A percentile compares a stretch with the other conserved stretches of the same genome.
These are phyloP conservation scores for Larix kaempferi DNA, from an alignment of 75 land plant genomes.

Conservation along the genomic window DNA sequence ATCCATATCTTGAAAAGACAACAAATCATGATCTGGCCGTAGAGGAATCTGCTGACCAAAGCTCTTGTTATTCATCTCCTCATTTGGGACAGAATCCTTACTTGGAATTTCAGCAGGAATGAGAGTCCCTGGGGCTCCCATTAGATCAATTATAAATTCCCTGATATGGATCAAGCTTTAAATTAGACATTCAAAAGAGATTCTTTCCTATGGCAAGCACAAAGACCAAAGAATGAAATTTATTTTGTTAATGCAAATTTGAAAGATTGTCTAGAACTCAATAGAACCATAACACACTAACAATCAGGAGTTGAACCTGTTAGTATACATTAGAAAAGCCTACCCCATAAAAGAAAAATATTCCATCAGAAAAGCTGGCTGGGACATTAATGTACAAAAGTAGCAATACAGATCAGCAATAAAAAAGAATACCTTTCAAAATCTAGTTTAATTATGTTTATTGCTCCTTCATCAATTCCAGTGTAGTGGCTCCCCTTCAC, in stretches of 20 bases:
- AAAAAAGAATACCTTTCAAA: conserved; percentile 41
- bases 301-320: neutral
- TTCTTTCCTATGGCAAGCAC: neutral
- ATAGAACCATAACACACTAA: neutral
- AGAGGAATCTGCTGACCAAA: conserved; percentile 10
- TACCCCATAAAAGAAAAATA: neutral
- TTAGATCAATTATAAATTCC: conserved; percentile 86
- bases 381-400: neutral
- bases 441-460: conserved; percentile 63
- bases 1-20: conserved; percentile 25
- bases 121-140: conserved; percentile 83
- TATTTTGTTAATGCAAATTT: neutral
- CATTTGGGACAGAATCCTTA: conserved; percentile 29
- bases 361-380: neutral
- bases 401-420: neutral
- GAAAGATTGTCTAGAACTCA: neutral
- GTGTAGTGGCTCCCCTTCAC: conserved; percentile 86
- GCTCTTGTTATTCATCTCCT: conserved; percentile 14
- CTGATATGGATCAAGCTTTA: conserved; percentile 25
- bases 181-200: neutral
- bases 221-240: neutral
- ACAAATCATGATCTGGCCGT: conserved; percentile 13
- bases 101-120: conserved; percentile 63
- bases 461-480: conserved; percentile 82
- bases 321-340: neutral